phyloP scores from a whole-genome alignment of 2,329 filamentous ascomycete species.

The Diaporthe sp. region DNA sequence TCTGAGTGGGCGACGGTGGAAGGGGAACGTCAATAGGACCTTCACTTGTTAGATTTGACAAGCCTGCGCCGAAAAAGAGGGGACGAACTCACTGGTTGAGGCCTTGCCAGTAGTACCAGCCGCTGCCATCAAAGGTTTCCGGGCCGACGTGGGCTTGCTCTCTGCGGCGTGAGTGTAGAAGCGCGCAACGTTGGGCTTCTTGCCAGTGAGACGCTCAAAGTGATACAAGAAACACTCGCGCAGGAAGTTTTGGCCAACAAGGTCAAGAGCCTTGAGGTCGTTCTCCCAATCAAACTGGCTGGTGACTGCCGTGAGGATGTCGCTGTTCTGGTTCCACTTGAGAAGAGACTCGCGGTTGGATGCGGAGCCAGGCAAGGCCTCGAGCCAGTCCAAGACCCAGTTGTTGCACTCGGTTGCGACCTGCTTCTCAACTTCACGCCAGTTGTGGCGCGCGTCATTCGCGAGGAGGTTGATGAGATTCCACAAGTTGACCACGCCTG shows the following conservation, averaged over 20 bases:
- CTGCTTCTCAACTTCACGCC: slow-evolving; percentile 46
- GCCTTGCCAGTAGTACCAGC: background rate
- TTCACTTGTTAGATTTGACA: slow-evolving; percentile 3
- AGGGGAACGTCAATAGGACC: background rate
- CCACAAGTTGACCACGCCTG: slow-evolving; percentile 64
- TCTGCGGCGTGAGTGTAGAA: slow-evolving; percentile 22
- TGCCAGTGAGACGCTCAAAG: slow-evolving; percentile 34
- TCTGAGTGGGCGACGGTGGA: background rate
- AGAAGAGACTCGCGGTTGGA: slow-evolving; percentile 35
- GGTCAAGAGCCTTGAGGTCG: slow-evolving; percentile 33
- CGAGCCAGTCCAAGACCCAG: slow-evolving; percentile 43
- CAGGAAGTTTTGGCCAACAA: slow-evolving; percentile 33
- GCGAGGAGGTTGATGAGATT: slow-evolving; percentile 58
- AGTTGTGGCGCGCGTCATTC: slow-evolving; percentile 56
- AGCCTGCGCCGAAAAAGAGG: background rate
- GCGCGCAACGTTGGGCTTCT: slow-evolving; percentile 2
- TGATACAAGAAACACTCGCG: slow-evolving; percentile 37
- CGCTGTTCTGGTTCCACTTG: slow-evolving; percentile 32
- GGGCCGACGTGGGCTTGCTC: background rate
- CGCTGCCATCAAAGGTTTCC: background rate
- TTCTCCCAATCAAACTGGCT: slow-evolving; percentile 29
- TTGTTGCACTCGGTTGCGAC: slow-evolving; percentile 46
- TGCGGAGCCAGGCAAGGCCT: background rate
- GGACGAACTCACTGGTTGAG: background rate
- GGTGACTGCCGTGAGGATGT: slow-evolving; percentile 36